Conservation (phyloP, 2,329 filamentous ascomycete species). For the Cordyceps militaris region DNA sequence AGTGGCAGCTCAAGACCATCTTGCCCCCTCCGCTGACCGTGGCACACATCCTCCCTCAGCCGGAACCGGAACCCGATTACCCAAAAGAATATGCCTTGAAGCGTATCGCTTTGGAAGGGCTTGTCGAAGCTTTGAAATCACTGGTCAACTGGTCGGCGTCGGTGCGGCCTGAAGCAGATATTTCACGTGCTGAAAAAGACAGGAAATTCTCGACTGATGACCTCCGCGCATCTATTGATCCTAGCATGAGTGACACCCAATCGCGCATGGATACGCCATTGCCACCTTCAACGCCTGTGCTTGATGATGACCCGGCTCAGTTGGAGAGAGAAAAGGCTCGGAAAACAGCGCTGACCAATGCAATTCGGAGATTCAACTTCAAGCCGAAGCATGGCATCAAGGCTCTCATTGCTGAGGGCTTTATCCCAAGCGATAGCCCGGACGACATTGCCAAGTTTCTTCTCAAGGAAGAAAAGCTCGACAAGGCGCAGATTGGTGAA, state of each 20-base stretch:
- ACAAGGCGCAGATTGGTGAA: slow-evolving; percentile 90
- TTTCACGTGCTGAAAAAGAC: slow-evolving; percentile 26
- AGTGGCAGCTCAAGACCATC: slow-evolving; percentile 83
- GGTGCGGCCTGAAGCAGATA: slow-evolving; percentile 49
- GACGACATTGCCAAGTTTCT: slow-evolving; percentile 82
- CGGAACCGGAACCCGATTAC: slow-evolving; percentile 60
- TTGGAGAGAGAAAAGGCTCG: slow-evolving; percentile 91
- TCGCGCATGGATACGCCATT: slow-evolving; percentile 54
- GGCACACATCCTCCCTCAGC: slow-evolving; percentile 58
- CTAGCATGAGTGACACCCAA: slow-evolving; percentile 46
- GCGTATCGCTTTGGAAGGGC: slow-evolving; percentile 75
- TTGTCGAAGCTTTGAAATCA: slow-evolving; percentile 83
- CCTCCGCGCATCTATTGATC: slow-evolving; percentile 61
- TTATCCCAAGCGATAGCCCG: slow-evolving; percentile 73
- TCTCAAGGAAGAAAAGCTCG: slow-evolving; percentile 70
- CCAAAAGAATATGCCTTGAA: slow-evolving; percentile 90
- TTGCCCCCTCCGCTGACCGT: slow-evolving; percentile 82
- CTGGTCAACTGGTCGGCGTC: slow-evolving; percentile 83
- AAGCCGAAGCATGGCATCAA: slow-evolving; percentile 95
- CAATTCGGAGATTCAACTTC: slow-evolving; percentile 90
- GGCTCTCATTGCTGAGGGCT: slow-evolving; percentile 71
- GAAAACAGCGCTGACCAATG: slow-evolving; percentile 87
- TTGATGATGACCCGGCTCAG: slow-evolving; percentile 86
- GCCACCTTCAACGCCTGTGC: slow-evolving; percentile 57
- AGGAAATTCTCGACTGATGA: slow-evolving; percentile 39